phyloP scores from a whole-genome alignment of 2,329 filamentous ascomycete genomes.

The Didymellaceae sp. region DNA sequence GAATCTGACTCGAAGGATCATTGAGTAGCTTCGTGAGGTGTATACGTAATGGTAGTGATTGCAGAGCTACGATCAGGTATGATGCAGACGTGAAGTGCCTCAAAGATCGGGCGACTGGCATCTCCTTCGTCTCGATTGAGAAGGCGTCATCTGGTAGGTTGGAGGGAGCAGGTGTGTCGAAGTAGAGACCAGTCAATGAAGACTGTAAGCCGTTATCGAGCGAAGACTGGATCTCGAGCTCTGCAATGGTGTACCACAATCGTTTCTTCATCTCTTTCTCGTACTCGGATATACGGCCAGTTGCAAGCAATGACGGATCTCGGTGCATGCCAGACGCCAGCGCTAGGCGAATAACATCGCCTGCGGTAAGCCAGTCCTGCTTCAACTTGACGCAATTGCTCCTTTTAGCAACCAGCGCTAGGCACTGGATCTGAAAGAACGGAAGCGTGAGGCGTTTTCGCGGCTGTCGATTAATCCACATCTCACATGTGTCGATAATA shows the following conservation, averaged over 20 bases:
- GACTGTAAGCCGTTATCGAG: constrained; percentile 62
- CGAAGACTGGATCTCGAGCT: constrained; percentile 63
- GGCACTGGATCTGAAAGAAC: constrained; percentile 59
- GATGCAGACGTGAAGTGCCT: constrained; percentile 43
- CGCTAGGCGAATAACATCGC: constrained; percentile 59
- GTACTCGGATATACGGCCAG: constrained; percentile 45
- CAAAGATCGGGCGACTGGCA: constrained; percentile 31
- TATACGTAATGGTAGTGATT: constrained; percentile 41
- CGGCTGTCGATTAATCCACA: constrained; percentile 54
- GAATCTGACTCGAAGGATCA: constrained; percentile 35
- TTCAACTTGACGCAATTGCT: constrained; percentile 61
- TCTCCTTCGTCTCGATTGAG: constrained; percentile 27
- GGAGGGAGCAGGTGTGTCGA: constrained; percentile 57
- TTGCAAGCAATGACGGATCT: constrained; percentile 50
- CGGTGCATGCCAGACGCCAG: constrained; percentile 62
- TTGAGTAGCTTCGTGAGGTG: constrained; percentile 44
- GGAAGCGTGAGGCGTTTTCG: constrained; percentile 60
- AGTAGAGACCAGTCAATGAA: constrained; percentile 51
- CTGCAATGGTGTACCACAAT: constrained; percentile 64
- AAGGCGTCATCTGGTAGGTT: constrained; percentile 61
- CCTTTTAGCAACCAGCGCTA: constrained; percentile 59
- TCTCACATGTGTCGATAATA: constrained; percentile 50
- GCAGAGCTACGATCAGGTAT: constrained; percentile 31
- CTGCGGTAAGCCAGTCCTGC: constrained; percentile 60
- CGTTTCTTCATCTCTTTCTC: constrained; percentile 62